Evolutionary conservation across 768 basidiomycete species (phyloP).

Genomic region (Boletus rubroflammeus): DNA sequence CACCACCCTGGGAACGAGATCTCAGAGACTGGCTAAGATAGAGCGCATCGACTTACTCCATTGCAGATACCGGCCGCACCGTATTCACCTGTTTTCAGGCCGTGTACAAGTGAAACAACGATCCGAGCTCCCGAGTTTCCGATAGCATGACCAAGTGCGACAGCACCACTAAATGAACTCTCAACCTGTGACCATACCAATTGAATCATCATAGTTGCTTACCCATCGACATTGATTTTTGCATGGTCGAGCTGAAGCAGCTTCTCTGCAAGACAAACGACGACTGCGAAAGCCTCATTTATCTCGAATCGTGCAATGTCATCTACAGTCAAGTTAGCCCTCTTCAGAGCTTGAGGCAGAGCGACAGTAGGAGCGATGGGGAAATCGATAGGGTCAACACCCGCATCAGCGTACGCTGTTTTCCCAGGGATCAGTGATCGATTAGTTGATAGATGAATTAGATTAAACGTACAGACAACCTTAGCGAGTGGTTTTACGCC

Average conservation of each 20-base stretch:
- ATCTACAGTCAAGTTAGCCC: slow-evolving; percentile 74
- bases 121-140: slow-evolving; percentile 96
- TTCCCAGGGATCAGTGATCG: slow-evolving; percentile 3
- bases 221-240: slow-evolving; percentile 91
- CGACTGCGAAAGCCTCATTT: slow-evolving; percentile 97
- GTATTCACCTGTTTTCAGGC: slow-evolving; percentile 89
- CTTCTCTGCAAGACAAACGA: slow-evolving; percentile 88
- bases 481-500: slow-evolving; percentile 92
- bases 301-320: slow-evolving; percentile 94
- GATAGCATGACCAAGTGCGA: slow-evolving; percentile 93
- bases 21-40: slow-evolving; percentile 12
- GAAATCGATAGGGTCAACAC: slow-evolving; percentile 96
- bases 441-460: neutral
- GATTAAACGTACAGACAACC: slow-evolving; percentile 71
- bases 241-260: slow-evolving; percentile 76
- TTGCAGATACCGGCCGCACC: slow-evolving; percentile 97
- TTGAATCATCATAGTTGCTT: slow-evolving; percentile 26
- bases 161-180: slow-evolving; percentile 70
- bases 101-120: slow-evolving; percentile 87
- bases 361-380: slow-evolving; percentile 92
- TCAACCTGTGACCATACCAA: slow-evolving; percentile 5
- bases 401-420: slow-evolving; percentile 92
- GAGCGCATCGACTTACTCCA: slow-evolving; percentile 58
- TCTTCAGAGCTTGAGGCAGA: slow-evolving; percentile 81
- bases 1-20: slow-evolving; percentile 65